These are phyloP conservation scores for Ceratocystis diversiconidia DNA, from an alignment of 2,329 filamentous ascomycete genomes.

Conservation along the genomic window DNA sequence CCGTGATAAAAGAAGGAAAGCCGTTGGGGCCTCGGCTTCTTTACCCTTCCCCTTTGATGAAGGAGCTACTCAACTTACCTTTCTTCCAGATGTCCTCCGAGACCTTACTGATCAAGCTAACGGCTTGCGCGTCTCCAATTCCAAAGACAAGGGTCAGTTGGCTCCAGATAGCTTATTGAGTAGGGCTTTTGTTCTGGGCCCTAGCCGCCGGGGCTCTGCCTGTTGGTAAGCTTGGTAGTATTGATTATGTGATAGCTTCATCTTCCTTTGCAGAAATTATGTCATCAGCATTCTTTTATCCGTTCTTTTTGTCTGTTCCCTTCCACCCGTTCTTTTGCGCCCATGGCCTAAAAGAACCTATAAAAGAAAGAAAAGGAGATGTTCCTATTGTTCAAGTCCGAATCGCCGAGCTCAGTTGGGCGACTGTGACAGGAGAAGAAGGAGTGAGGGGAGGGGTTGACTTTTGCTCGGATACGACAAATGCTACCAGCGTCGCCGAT, in stretches of 20 bases:
- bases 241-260: background rate
- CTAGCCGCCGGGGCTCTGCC: background rate
- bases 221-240: background rate
- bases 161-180: too few species aligned
- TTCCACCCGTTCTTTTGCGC: background rate
- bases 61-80: too few species aligned
- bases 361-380: background rate
- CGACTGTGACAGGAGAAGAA: background rate
- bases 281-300: background rate
- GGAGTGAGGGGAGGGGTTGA: background rate
- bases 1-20: too few species aligned
- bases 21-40: too few species aligned
- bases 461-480: background rate
- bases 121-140: background rate
- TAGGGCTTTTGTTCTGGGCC: background rate
- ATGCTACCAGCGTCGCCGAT: background rate
- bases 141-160: background rate
- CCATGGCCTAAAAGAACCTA: background rate
- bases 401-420: background rate
- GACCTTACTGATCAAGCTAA: too few species aligned
- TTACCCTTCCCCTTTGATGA: too few species aligned
- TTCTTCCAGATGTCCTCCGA: too few species aligned
- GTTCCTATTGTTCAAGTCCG: background rate
- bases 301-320: background rate
- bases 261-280: background rate